phyloP scores from a whole-genome alignment of 2,329 filamentous ascomycete species.

The Penicillium vulpinum region DNA sequence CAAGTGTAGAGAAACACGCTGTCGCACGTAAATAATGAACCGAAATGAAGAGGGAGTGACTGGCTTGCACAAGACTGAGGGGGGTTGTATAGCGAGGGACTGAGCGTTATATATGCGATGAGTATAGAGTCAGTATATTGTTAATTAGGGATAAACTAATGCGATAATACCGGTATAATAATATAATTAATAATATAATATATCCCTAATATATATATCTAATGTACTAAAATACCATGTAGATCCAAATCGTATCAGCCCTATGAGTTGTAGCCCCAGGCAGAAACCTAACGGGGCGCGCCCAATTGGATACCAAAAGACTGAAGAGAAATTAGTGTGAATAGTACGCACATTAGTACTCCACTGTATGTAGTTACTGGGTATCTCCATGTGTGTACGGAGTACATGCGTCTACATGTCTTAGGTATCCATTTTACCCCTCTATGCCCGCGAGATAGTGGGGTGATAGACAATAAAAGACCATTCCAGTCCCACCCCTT shows the following conservation, averaged over 20 bases:
- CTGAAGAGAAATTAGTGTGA: background rate
- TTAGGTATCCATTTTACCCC: background rate
- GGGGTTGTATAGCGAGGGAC: background rate
- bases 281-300: constrained; percentile 8
- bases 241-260: constrained; percentile 2
- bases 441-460: background rate
- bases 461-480: background rate
- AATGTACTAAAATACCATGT: background rate
- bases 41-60: background rate
- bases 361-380: background rate
- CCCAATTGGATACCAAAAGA: background rate
- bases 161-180: background rate
- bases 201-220: too few relatives aligned
- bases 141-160: background rate
- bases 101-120: background rate
- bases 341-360: too few relatives aligned
- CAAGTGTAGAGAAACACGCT: background rate
- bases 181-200: background rate
- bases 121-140: background rate
- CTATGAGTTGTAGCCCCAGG: constrained; percentile 9
- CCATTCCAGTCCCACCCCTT: background rate
- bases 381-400: too few relatives aligned
- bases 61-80: background rate
- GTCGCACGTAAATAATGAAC: background rate
- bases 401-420: background rate